Conservation (phyloP, 371 early-diverging fungal species). For the Rhizopus stolonifer region DNA sequence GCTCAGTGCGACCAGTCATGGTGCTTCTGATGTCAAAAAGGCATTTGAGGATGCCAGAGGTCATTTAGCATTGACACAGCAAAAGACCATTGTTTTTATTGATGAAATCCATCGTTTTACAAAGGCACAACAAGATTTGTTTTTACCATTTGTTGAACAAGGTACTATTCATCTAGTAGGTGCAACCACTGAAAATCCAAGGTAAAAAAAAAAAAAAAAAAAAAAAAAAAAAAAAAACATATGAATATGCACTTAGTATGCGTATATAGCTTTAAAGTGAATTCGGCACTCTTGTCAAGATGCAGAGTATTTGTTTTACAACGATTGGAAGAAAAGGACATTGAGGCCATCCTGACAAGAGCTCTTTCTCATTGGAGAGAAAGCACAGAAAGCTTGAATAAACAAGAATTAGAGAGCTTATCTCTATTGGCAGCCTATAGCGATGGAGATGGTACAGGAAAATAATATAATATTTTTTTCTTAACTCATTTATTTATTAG, state of each 20-base stretch:
- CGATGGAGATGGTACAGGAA: constrained; percentile 67
- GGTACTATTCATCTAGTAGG: constrained; percentile 80
- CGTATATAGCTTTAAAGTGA: constrained; percentile 65
- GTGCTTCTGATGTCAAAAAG: constrained; percentile 64
- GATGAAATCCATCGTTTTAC: constrained; percentile 92
- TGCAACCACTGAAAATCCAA: constrained; percentile 91
- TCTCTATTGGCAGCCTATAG: constrained; percentile 55
- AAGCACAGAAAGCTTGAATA: neutral
- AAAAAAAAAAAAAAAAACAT: too few relatives aligned
- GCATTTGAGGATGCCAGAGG: constrained; percentile 74
- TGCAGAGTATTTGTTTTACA: constrained; percentile 78
- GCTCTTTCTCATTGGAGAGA: constrained; percentile 54
- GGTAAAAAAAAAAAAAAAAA: constrained; percentile 25
- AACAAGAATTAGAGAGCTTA: constrained; percentile 30
- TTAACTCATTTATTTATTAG: constrained; percentile 21
- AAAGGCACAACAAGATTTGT: constrained; percentile 86
- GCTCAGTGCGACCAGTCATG: constrained; percentile 71
- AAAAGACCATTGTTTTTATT: constrained; percentile 75
- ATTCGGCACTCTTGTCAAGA: constrained; percentile 77
- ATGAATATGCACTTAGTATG: neutral
- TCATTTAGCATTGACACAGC: constrained; percentile 52
- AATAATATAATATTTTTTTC: neutral
- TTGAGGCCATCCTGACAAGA: constrained; percentile 59
- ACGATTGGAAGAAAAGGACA: constrained; percentile 56
- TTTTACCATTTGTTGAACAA: constrained; percentile 78